Evolutionary conservation across 2,329 filamentous ascomycete genomes (phyloP), one percentile per base, ranked within the genome.

Genomic region (Ophiostoma ulmi): DNA sequence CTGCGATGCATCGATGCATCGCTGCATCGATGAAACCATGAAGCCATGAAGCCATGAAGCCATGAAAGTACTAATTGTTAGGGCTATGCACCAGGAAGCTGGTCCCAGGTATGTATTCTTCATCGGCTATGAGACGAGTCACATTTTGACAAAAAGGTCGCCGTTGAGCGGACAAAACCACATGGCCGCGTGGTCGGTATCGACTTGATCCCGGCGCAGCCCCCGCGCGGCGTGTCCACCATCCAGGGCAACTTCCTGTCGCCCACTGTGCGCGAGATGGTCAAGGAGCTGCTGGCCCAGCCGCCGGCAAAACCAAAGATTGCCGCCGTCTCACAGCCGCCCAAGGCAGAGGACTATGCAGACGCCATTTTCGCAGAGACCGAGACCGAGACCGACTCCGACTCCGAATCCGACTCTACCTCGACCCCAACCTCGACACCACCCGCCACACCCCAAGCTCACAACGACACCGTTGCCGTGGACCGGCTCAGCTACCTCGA

Each of bases 241-340:
- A 93, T 99, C 71, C 95, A 99, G 80, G 95, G 96, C 67, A 92
- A 99, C 78, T 98, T 99, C 75, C 83, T 98, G 58, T 91, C 89
- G 6, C 85, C 88, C 0, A 80, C 81, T 1, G 89, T 97, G n/a
- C 91, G 91, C 78, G 85, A 83, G 31, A 87, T 94, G 78, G 89
- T 97, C 55, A 90, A 90, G 78, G 84, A 88, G 5, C 95, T 94
- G 77, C 86, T 99, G 58, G 80, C 84, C 72, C 82, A 85, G 83
- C 73, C 76, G 64, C 61, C 70, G 69, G 13, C 22, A 67, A 67
- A 8, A 38, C 17, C 68, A 7, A 58, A 39, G 26, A 39, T 39
- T 39, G 20, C 44, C 22, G 11, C 26, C 70, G 2, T 70, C 70
- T 35, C 41, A 31, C 52, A n/a, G 5, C 61, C 52, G 6, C 26